Base-by-base conservation (phyloP, 1,284 basidiomycete species). In the Cryptococcus maquisensis region DNA sequence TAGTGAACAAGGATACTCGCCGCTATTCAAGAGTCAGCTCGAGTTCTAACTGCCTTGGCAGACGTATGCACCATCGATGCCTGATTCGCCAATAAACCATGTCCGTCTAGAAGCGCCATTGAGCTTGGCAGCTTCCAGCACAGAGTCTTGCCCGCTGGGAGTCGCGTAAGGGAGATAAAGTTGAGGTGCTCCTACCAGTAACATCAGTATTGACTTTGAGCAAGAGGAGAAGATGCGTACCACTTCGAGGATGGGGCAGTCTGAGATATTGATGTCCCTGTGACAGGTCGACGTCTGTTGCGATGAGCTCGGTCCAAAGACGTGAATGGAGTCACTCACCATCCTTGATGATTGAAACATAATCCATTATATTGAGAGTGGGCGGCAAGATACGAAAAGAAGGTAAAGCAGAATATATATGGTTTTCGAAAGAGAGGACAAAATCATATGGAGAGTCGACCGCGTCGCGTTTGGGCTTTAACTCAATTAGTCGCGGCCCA, bases 231-330 rank as follows among this genome's bases (percentile, higher is more conserved):
- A 15, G 2, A 18, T 36, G 47, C 60, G 61, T 16, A 69, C 71
- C 70, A 46, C 70, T 73, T n/a, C 73, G 63, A 12, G 73, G 70
- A 53, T 74, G 73, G 1, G 73, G 71, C 3, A 74, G 51, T 24
- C 73, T 66, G 8, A 74, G 58, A 42, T 73, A 74, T 45, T 54
- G 52, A 46, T 71, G 63, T 16, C 61, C 47, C 8, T 51, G 40
- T 4, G 59, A 57, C 6, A 65, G 18, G 37, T 67, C 61, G n/a
- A 74, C 47, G 51, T 68, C 72, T 74, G 59, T 2, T 20, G 12
- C 28, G 18, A 23, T 48, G 26, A 38, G 8, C 1, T 40, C 45
- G 36, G 23, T 15, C 10, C 24, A 5, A 10, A 6, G 5, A 16
- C 16, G 18, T 24, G 12, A n/a, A n/a, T 16, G 1, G 10, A 3